Conservation (phyloP, 352 stramenopile species). For the Blastocystis sp. region DNA sequence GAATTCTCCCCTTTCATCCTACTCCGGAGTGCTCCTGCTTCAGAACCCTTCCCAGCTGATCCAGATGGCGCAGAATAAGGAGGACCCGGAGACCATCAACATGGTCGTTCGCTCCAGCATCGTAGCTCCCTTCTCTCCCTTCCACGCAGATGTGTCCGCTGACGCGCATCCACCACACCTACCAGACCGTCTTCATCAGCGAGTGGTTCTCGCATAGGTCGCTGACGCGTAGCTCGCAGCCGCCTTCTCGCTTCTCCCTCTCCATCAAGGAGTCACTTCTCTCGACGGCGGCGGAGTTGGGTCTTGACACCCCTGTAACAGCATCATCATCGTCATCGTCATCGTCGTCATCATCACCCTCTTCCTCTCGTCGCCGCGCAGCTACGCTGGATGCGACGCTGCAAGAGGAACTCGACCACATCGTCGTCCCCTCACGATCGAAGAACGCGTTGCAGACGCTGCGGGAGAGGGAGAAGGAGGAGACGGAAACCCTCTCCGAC, state of each 20-base stretch:
- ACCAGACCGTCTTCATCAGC: constrained; percentile 7
- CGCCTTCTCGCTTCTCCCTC: neutral
- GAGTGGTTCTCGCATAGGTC: neutral
- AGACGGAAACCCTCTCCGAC: neutral
- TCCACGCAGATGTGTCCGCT: neutral
- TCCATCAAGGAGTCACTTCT: neutral
- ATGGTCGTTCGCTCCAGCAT: neutral
- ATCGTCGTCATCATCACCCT: too few relatives aligned
- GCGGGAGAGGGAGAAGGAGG: neutral
- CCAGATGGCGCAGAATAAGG: neutral
- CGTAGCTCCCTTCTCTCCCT: neutral
- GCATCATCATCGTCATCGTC: too few relatives aligned
- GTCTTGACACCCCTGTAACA: neutral
- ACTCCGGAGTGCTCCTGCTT: neutral
- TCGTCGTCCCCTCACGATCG: too few relatives aligned
- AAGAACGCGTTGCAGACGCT: neutral
- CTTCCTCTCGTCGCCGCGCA: neutral
- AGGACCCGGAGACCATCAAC: neutral
- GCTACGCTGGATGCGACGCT: neutral
- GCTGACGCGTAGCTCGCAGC: neutral
- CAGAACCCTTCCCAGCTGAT: neutral
- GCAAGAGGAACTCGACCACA: neutral
- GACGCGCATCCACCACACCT: neutral
- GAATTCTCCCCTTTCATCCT: neutral
- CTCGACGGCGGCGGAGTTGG: neutral